Percentiles rank a stretch among this genome's conserved stretches.
These are phyloP conservation scores for Hypoxylon perforatum DNA, from an alignment of 495 filamentous ascomycete species.

Conservation along the genomic window DNA sequence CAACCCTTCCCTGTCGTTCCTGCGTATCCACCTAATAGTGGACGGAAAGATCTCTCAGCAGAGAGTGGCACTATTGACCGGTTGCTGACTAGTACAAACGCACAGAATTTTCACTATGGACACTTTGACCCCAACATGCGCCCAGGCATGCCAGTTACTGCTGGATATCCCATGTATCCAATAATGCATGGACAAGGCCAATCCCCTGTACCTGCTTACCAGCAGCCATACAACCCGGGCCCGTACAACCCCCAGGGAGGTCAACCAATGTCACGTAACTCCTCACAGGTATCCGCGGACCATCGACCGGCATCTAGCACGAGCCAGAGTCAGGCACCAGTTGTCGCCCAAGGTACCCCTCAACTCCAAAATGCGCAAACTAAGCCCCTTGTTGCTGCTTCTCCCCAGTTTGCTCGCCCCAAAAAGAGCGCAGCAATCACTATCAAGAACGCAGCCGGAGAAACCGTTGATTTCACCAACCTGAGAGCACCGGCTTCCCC, in stretches of 20 bases:
- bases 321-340: conserved; percentile 65
- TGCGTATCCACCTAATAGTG: conserved; percentile 43
- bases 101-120: conserved; percentile 62
- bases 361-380: conserved; percentile 66
- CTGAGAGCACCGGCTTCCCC: conserved; percentile 58
- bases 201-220: conserved; percentile 59
- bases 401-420: conserved; percentile 67
- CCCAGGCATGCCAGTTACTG: conserved; percentile 48
- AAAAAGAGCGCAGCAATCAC: conserved; percentile 75
- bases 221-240: conserved; percentile 61
- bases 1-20: conserved; percentile 47
- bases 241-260: conserved; percentile 66
- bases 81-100: conserved; percentile 70
- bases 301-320: conserved; percentile 85
- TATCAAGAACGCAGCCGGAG: conserved; percentile 83
- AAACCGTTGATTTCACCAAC: conserved; percentile 58
- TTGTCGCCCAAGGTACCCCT: conserved; percentile 57
- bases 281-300: conserved; percentile 78
- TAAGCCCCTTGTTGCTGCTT: conserved; percentile 68
- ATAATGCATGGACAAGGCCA: conserved; percentile 61
- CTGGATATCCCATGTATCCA: conserved; percentile 59
- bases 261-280: conserved; percentile 81
- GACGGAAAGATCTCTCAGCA: conserved; percentile 70
- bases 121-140: conserved; percentile 46
- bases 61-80: conserved; percentile 77